phyloP scores from a whole-genome alignment of 2,329 filamentous ascomycete species.

The Sporothrix schenckii region DNA sequence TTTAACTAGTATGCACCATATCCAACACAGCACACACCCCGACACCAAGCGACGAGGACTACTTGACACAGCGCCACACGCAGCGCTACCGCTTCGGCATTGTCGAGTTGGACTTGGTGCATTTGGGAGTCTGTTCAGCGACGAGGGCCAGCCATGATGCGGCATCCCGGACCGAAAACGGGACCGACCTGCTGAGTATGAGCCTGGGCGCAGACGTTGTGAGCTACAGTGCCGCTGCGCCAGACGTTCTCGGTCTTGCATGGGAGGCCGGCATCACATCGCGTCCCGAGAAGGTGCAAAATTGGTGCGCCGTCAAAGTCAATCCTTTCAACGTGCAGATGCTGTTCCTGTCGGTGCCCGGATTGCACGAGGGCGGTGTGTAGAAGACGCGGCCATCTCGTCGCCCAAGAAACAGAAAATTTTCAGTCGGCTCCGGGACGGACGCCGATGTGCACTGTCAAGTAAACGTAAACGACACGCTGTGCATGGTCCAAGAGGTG shows the following conservation, averaged over 20 bases:
- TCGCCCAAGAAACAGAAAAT: slow-evolving; percentile 2
- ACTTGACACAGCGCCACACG: slow-evolving; percentile 6
- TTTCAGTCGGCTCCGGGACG: not conserved
- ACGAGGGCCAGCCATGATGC: not conserved
- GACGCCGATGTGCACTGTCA: slow-evolving; percentile 16
- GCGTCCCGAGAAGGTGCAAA: not conserved
- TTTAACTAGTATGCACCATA: not conserved
- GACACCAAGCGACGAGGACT: slow-evolving; percentile 7
- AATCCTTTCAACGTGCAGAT: not conserved
- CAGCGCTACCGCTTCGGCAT: slow-evolving; percentile 21
- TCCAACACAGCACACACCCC: not conserved
- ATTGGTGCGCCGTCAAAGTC: not conserved
- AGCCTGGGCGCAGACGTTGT: slow-evolving; percentile 1
- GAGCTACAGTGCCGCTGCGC: not conserved
- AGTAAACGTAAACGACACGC: not conserved
- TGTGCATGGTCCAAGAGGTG: not conserved
- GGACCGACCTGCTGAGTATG: slow-evolving; percentile 1
- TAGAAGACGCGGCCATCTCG: slow-evolving; percentile 14
- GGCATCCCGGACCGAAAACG: not conserved
- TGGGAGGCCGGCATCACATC: slow-evolving; percentile 2
- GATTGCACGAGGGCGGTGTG: not conserved
- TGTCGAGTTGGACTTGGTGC: slow-evolving; percentile 4
- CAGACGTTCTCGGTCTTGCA: not conserved
- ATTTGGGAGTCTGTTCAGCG: not conserved
- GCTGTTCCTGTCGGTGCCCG: slow-evolving; percentile 16